Percentiles rank a stretch among this genome's conserved stretches.
These are phyloP conservation scores for Friedmanniomyces endolithicus DNA, from an alignment of 495 filamentous ascomycete genomes.

Conservation along the genomic window DNA sequence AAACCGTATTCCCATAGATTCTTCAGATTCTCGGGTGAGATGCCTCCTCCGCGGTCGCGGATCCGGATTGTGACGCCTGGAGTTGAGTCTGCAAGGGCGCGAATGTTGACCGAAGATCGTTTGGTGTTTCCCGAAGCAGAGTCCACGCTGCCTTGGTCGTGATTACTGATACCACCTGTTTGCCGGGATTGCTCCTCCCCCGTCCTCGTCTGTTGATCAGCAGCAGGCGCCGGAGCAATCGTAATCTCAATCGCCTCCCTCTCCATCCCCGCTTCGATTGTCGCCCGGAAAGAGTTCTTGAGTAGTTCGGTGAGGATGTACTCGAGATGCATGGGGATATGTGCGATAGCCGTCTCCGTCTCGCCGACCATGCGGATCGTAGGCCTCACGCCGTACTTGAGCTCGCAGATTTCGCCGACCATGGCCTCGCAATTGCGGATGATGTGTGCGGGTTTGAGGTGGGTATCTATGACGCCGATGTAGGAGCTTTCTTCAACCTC, in stretches of 20 bases:
- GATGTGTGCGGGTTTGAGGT: slow-evolving; percentile 65
- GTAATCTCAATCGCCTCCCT: slow-evolving; percentile 79
- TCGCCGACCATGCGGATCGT: slow-evolving; percentile 70
- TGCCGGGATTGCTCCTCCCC: neutral
- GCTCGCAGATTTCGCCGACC: slow-evolving; percentile 89
- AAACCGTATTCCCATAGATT: slow-evolving; percentile 95
- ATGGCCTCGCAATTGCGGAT: slow-evolving; percentile 74
- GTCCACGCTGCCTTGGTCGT: slow-evolving; percentile 30
- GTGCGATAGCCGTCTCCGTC: slow-evolving; percentile 68
- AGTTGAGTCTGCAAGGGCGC: neutral
- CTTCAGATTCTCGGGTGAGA: slow-evolving; percentile 63
- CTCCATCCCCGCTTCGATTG: slow-evolving; percentile 67
- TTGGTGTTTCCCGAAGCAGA: slow-evolving; percentile 17
- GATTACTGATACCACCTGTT: slow-evolving; percentile 16
- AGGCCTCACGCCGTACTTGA: slow-evolving; percentile 86
- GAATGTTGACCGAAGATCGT: slow-evolving; percentile 12
- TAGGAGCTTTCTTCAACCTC: slow-evolving; percentile 49
- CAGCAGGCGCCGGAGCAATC: slow-evolving; percentile 60
- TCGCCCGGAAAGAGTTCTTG: slow-evolving; percentile 93
- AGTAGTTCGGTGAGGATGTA: slow-evolving; percentile 94
- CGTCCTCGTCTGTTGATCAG: neutral
- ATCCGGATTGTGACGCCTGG: slow-evolving; percentile 92
- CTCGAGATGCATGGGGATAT: slow-evolving; percentile 88
- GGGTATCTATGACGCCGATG: slow-evolving; percentile 95
- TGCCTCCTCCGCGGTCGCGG: slow-evolving; percentile 87